A percentile compares a stretch with the other conserved stretches of the same genome.
Evolutionary conservation across 192 early-diverging fungal genomes (phyloP).

Genomic region (Dissophora globulifera): DNA sequence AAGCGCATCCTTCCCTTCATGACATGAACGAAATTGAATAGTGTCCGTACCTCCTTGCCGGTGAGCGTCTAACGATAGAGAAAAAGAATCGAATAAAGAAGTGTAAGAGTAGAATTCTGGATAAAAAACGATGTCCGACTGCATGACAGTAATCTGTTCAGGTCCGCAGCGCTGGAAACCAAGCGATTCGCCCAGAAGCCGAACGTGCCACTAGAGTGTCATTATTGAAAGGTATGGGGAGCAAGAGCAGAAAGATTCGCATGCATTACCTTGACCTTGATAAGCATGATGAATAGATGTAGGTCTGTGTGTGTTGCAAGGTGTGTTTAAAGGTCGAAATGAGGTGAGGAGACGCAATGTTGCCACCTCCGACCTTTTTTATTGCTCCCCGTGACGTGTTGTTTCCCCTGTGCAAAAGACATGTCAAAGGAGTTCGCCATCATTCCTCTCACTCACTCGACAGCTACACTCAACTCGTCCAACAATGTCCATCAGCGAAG

Average conservation of each 20-base stretch:
- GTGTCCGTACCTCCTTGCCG: conserved; percentile 78
- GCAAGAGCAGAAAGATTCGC: too few species aligned
- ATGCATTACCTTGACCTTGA: conserved; percentile 82
- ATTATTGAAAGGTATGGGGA: too few species aligned
- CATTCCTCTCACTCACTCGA: conserved; percentile 2
- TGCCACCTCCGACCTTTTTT: too few species aligned
- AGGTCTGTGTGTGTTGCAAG: neutral
- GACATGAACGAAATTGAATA: neutral
- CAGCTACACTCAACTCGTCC: neutral
- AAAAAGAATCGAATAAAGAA: neutral
- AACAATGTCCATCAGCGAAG: conserved; percentile 50
- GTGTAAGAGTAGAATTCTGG: too few species aligned
- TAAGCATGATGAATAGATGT: conserved; percentile 64
- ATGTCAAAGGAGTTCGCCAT: neutral
- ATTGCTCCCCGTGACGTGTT: too few species aligned
- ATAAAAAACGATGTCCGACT: too few species aligned
- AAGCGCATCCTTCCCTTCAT: too few species aligned
- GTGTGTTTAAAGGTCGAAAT: neutral
- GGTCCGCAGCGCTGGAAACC: too few species aligned
- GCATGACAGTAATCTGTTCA: neutral
- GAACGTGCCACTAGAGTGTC: too few species aligned
- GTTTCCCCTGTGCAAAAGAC: too few species aligned
- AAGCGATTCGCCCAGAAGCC: too few species aligned
- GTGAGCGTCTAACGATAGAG: conserved; percentile 79
- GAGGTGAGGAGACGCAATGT: too few species aligned